These are phyloP conservation scores for Vaccinium corymbosum DNA, from an alignment of 148 eudicot species.

Conservation along the genomic window DNA sequence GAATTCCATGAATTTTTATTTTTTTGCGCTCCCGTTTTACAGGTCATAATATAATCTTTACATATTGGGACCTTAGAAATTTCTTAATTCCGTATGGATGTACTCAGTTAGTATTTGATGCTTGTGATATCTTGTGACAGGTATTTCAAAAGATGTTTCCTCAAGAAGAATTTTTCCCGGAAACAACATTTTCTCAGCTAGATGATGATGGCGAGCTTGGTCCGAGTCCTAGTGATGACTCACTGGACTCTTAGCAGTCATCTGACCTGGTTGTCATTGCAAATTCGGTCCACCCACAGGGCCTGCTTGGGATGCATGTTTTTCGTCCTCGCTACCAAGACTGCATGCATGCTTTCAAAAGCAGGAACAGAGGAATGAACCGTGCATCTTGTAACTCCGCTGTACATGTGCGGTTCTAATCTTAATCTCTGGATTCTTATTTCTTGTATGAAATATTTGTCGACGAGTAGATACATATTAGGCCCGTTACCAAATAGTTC, in stretches of 20 bases:
- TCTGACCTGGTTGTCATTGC: background rate
- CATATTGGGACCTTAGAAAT: background rate
- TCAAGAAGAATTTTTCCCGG: slow-evolving; percentile 60
- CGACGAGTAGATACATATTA: background rate
- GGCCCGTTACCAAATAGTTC: background rate
- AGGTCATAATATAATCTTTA: background rate
- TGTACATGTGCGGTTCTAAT: background rate
- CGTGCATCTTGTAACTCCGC: background rate
- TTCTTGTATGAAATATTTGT: background rate
- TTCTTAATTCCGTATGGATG: background rate
- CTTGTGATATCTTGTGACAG: slow-evolving; percentile 33
- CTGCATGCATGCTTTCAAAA: background rate
- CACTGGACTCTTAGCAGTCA: slow-evolving; percentile 4
- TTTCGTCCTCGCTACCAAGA: background rate
- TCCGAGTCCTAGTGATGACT: slow-evolving; percentile 22
- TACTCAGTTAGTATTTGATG: background rate
- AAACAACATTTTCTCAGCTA: slow-evolving; percentile 29
- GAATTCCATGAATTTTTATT: too few relatives aligned
- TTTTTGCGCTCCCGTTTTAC: too few relatives aligned
- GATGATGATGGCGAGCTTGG: slow-evolving; percentile 31
- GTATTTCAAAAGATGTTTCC: slow-evolving; percentile 65
- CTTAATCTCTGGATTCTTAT: background rate
- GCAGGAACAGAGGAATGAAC: background rate
- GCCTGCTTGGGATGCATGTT: background rate
- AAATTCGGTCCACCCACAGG: background rate